These are phyloP conservation scores for Stemphylium beticola DNA, from an alignment of 2,329 filamentous ascomycete genomes.

Conservation along the genomic window DNA sequence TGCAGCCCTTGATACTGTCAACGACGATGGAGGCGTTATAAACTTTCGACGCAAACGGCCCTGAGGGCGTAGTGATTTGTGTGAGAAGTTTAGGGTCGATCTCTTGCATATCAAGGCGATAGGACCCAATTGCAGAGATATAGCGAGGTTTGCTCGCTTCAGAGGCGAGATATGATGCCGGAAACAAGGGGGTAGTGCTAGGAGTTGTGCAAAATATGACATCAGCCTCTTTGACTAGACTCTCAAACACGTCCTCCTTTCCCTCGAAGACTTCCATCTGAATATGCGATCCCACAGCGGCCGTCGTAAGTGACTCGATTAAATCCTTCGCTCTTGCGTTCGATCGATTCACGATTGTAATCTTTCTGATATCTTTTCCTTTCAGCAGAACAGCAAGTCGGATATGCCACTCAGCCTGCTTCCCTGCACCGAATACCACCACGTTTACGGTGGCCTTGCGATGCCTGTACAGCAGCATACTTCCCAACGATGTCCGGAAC, in stretches of 20 bases:
- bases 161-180: constrained; percentile 40
- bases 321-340: constrained; percentile 15
- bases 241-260: not conserved
- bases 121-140: constrained; percentile 39
- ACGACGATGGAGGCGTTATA: constrained; percentile 25
- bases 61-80: constrained; percentile 7
- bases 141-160: constrained; percentile 21
- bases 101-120: constrained; percentile 55
- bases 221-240: constrained; percentile 34
- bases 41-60: not conserved
- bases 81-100: constrained; percentile 54
- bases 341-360: constrained; percentile 36
- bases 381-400: constrained; percentile 52
- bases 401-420: constrained; percentile 59
- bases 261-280: not conserved
- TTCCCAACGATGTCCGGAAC: constrained; percentile 78
- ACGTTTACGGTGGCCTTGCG: constrained; percentile 38
- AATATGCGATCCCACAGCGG: not conserved
- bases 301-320: constrained; percentile 9
- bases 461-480: constrained; percentile 61
- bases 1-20: constrained; percentile 49
- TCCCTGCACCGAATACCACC: constrained; percentile 57
- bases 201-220: constrained; percentile 60
- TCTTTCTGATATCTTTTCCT: constrained; percentile 39
- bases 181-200: constrained; percentile 53